A percentile compares a stretch with the other conserved stretches of the same genome.
These are phyloP conservation scores for Sclerotinia spermophila DNA, from an alignment of 2,329 filamentous ascomycete genomes.

Conservation along the genomic window DNA sequence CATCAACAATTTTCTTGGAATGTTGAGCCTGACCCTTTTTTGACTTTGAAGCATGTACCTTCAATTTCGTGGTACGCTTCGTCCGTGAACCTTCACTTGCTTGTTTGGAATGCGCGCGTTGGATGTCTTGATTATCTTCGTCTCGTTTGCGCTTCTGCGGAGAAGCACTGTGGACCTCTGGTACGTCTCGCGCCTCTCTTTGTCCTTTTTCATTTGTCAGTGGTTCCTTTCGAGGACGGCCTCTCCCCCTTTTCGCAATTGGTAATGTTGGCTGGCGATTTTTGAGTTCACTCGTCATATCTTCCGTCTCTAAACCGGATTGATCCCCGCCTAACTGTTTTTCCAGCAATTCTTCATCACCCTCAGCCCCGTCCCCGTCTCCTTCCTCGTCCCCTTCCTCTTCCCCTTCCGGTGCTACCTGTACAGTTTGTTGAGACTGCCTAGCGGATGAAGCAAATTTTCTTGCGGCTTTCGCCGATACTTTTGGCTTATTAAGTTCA, in stretches of 20 bases:
- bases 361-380: background rate
- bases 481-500: background rate
- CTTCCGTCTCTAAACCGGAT: background rate
- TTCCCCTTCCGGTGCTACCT: background rate
- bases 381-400: background rate
- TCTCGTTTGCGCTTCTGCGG: constrained; percentile 3
- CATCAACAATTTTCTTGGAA: background rate
- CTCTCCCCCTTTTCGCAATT: background rate
- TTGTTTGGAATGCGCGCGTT: background rate
- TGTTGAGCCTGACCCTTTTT: constrained; percentile 18
- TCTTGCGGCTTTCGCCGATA: background rate
- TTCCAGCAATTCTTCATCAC: background rate
- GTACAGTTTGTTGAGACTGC: background rate
- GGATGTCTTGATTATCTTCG: background rate
- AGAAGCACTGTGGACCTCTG: background rate
- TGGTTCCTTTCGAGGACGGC: background rate
- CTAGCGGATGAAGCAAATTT: background rate
- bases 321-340: background rate
- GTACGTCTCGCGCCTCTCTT: background rate
- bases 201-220: background rate
- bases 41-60: background rate
- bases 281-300: constrained; percentile 4
- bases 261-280: background rate
- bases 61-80: background rate
- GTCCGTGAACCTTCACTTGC: background rate